Base-by-base conservation (phyloP, 768 basidiomycete species). In the Lentinula edodes region DNA sequence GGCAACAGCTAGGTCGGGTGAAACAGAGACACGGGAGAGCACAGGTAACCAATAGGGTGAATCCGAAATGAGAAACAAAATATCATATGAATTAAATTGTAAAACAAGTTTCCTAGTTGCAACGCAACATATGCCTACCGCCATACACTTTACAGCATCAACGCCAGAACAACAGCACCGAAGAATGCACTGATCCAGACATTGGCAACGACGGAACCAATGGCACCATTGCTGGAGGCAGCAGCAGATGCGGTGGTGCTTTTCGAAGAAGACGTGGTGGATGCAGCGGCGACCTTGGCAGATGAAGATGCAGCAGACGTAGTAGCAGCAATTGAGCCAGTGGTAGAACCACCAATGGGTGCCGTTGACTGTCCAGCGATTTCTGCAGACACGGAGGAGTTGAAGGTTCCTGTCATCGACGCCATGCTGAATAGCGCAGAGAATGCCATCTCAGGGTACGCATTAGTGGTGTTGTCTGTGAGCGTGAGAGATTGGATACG, bases 351-450 rank as follows among this genome's bases (percentile, higher is more conserved):
- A n/a, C 78, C 80, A 8, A 83, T 76, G 45, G 85, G 81, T 1
- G 87, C 84, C 3, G 83, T 81, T 1, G 83, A 76, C 65, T 85
- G 79, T 32, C 86, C 88, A 46, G 76, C 75, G 66, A 93, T 87
- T 69, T 89, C 78, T 5, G 80, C 73, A 58, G 82, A 76, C 16
- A 87, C 71, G 2, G 78, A 64, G 0, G 78, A 66, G 69, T 78
- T 86, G 78, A 93, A 95, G 0, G 68, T 68, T 36, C 93, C 93
- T 3, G 78, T 81, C 92, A 93, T 93, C 61, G 78, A 74, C n/a
- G 72, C 66, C 69, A 94, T 65, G 7, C 76, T 76, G 78, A 92
- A 94, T 67, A 82, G 83, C 64, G 92, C 82, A 6, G 91, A 91
- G 79, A 93, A 95, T 0, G 90, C 85, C 64, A 88, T 75, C 50